Evolutionary conservation across 139 green algal genomes (phyloP), one percentile per base, ranked within the genome.

Genomic region (Tetradesmus obliquus): DNA sequence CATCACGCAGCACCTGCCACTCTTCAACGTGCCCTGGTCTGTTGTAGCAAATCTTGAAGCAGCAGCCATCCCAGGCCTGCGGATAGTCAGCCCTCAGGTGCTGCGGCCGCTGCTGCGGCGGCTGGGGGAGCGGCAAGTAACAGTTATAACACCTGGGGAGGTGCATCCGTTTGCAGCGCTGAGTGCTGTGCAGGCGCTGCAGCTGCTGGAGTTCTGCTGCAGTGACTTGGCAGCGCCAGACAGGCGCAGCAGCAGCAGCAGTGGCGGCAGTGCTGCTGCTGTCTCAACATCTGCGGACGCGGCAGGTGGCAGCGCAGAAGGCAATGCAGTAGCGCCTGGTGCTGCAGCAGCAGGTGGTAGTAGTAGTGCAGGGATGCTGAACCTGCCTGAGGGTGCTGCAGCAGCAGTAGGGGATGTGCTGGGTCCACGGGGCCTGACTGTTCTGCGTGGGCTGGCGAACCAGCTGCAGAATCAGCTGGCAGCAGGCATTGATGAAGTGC

Each of bases 201-300:
- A 96, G 94, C 92, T 97, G 55, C 89, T 96, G 66, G 58, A 91
- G 79, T 97, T 93, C 71, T 95, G 93, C 88, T 91, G 82, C 1
- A 91, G 72, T 6, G 95, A 97, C 84, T 24, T 95, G 53, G 22
- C 82, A 53, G 55, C 76, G 1, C 32, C 88, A 32, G 55, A 79
- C 32, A 9, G 76, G 20, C 45, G 32, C 17, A 51, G 66, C 60
- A 89, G 45, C 6, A 55, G 69, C 69, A 87, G 10, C 8, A 87
- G 84, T 45, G 55, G n/a, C 58, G 10, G 12, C 20, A 19, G 24
- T 3, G 55, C 71, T 32, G 69, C 15, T 24, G 51, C 71, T 51
- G 57, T 9, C 53, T 62, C 79, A 79, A 87, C 32, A 45, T 45
- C 84, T 58, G 79, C 79, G 54, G 79, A 9, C 15, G 74, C 15